These are phyloP conservation scores for Ogataea neopini DNA, from an alignment of 805 yeast species.

Conservation along the genomic window DNA sequence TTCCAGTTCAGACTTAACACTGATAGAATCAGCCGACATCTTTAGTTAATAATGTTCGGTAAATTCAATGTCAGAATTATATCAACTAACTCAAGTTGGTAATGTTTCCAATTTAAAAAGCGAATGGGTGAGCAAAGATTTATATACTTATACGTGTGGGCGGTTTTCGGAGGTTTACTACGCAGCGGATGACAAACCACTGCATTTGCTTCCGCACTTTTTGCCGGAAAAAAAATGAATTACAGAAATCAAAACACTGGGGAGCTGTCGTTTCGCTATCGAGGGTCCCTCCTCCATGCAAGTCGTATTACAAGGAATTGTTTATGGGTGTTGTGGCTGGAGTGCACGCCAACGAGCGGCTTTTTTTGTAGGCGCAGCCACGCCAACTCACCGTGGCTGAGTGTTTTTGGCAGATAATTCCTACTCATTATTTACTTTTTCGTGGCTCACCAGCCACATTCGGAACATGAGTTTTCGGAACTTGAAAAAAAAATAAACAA, in stretches of 20 bases:
- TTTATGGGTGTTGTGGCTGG: not conserved
- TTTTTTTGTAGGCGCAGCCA: not conserved
- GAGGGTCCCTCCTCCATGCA: not conserved
- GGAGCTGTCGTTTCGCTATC: not conserved
- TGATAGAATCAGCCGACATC: constrained; percentile 23
- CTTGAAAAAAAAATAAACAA: not conserved
- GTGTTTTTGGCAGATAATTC: too few relatives aligned
- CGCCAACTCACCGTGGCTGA: too few relatives aligned
- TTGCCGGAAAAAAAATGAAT: not conserved
- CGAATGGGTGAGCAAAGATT: not conserved
- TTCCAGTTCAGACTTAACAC: constrained; percentile 20
- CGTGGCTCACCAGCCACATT: not conserved
- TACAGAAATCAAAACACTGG: constrained; percentile 1
- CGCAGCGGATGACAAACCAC: not conserved
- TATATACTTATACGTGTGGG: not conserved
- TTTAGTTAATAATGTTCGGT: not conserved
- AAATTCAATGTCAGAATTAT: not conserved
- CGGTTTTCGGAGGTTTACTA: not conserved
- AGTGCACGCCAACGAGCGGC: too few relatives aligned
- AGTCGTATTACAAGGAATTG: not conserved
- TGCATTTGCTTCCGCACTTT: not conserved
- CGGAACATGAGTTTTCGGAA: not conserved
- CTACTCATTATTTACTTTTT: too few relatives aligned
- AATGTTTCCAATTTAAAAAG: not conserved
- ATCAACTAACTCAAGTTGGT: not conserved